Evolutionary conservation across 805 yeast genomes (phyloP), one percentile per base, ranked within the genome.

Genomic region (Candida xyloterini): DNA sequence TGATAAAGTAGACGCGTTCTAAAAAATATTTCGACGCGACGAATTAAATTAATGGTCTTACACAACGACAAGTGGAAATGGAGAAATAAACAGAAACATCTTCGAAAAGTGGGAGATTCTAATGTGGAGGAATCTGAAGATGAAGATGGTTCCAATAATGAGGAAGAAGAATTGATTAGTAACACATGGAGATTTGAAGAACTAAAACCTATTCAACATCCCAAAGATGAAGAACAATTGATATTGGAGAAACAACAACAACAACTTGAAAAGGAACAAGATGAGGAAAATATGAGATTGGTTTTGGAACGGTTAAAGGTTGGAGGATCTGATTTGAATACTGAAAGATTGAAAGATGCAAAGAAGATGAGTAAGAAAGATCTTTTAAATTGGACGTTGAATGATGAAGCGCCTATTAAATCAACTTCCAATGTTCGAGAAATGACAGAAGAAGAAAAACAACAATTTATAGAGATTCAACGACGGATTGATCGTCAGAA

Each of bases 31-130:
- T 34, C 28, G 35, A 15, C 38, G 40, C 33, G 37, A 31, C 34
- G 32, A 18, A 18, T 24, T 18, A 5, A 18, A 20, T 10, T n/a
- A 4, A 74, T 74, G 79, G 79, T 74, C 9, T 57, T 74, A 10
- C 79, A 74, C 45, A 74, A 74, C 51, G 69, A 65, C 36, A 74
- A 74, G 54, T 74, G 79, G 79, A 74, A 74, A 41, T 57, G 64
- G 33, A 68, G 64, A 42, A 75, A 76, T 11, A 72, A 67, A 37
- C 51, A 54, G 26, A 55, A 62, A 13, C 71, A 71, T 43, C 48
- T 64, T 53, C 53, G 62, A 30, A 74, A 74, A 48, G 78, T 73
- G 48, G 71, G 71, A 6, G 40, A 43, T 0, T 27, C 41, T 21
- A 34, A 40, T 5, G 37, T 11, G 4, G 27, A 22, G 2, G 31